A percentile compares a stretch with the other conserved stretches of the same genome.
phyloP scores from a whole-genome alignment of 192 early-diverging fungal genomes.

The Backusella sp. region DNA sequence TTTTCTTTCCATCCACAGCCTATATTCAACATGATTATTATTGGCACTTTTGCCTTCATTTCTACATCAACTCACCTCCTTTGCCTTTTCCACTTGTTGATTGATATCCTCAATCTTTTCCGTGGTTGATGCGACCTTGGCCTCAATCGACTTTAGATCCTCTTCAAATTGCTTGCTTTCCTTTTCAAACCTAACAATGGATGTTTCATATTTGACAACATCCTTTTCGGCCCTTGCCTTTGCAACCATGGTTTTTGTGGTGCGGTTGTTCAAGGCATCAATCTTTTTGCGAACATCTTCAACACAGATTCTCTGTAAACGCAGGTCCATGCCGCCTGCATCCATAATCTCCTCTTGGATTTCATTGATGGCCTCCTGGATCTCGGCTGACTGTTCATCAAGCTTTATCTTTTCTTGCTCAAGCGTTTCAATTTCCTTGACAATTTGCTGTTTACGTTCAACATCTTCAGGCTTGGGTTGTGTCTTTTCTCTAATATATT shows the following conservation, averaged over 20 bases:
- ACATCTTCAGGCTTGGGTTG: constrained; percentile 55
- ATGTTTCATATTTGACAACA: constrained; percentile 62
- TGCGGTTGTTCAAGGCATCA: constrained; percentile 58
- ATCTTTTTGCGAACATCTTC: constrained; percentile 81
- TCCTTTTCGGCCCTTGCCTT: constrained; percentile 78
- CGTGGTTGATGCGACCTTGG: constrained; percentile 16
- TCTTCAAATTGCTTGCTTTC: constrained; percentile 62
- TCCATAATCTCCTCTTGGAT: constrained; percentile 91
- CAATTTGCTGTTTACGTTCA: constrained; percentile 50
- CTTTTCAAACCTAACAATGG: constrained; percentile 59
- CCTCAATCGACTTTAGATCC: constrained; percentile 33
- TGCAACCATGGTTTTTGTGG: constrained; percentile 72
- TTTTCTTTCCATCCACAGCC: constrained; percentile 66
- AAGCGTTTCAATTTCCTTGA: constrained; percentile 45
- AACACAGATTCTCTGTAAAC: constrained; percentile 83
- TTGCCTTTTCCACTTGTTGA: constrained; percentile 1
- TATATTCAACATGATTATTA: constrained; percentile 16
- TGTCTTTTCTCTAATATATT: constrained; percentile 35
- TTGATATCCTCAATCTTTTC: constrained; percentile 34
- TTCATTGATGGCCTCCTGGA: constrained; percentile 77
- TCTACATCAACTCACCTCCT: constrained; percentile 3
- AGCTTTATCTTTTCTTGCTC: constrained; percentile 45
- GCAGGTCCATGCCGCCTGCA: constrained; percentile 84
- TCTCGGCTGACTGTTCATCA: constrained; percentile 53
- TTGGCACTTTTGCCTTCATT: background rate